phyloP scores from a whole-genome alignment of 2,329 filamentous ascomycete genomes.

The Pleomassaria siparia region DNA sequence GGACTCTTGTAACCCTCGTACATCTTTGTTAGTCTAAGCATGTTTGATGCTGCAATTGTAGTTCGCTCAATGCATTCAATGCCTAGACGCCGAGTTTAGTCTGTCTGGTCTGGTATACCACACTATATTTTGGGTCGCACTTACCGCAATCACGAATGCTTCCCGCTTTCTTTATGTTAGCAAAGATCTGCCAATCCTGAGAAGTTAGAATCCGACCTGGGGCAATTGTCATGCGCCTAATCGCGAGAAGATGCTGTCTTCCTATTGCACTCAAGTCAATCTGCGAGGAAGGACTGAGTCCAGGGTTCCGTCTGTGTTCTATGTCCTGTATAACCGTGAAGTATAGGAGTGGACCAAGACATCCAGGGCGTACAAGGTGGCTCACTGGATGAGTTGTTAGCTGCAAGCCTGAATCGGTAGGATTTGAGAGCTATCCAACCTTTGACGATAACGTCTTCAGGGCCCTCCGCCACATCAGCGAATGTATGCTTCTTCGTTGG shows the following conservation, averaged over 20 bases:
- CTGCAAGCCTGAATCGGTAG: not conserved
- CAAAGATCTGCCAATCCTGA: not conserved
- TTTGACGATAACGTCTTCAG: constrained; percentile 1
- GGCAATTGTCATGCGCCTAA: not conserved
- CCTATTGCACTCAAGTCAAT: not conserved
- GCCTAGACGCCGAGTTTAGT: not conserved
- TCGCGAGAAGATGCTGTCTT: not conserved
- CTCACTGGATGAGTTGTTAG: not conserved
- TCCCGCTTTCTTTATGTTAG: not conserved
- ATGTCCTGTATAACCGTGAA: constrained; percentile 2
- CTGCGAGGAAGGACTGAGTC: not conserved
- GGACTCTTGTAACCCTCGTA: not conserved
- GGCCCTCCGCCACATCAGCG: not conserved
- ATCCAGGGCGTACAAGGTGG: not conserved
- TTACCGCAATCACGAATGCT: constrained; percentile 2
- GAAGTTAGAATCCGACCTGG: not conserved
- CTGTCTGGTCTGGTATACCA: too few relatives aligned
- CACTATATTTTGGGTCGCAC: not conserved
- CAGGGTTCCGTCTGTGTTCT: not conserved
- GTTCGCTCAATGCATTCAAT: not conserved
- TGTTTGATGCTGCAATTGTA: not conserved
- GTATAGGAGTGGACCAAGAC: not conserved
- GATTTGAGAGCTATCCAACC: not conserved
- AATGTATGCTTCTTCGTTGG: not conserved
- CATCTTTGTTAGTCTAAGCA: not conserved